These are phyloP conservation scores for Plantago coronopus DNA, from an alignment of 305 asterid genomes.

Conservation along the genomic window DNA sequence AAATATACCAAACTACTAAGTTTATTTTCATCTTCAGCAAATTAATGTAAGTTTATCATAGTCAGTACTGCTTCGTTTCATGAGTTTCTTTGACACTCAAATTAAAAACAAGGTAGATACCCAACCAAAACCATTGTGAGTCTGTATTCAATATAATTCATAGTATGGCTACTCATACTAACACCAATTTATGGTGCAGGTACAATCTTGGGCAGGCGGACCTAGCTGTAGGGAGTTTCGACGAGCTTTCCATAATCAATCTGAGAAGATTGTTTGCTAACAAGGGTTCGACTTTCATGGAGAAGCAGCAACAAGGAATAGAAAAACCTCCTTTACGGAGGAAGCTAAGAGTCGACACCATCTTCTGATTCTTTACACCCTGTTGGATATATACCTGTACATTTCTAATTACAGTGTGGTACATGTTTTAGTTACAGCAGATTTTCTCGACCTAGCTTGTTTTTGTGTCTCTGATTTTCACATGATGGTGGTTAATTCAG, in stretches of 20 bases:
- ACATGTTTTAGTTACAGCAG: no score
- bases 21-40: no score
- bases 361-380: slow-evolving; percentile 36
- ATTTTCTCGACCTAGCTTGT: no score
- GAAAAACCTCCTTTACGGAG: slow-evolving; percentile 69
- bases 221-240: slow-evolving; percentile 67
- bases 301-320: slow-evolving; percentile 64
- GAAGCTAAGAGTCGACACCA: slow-evolving; percentile 87
- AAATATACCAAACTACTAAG: no score
- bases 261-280: slow-evolving; percentile 82
- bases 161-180: neutral
- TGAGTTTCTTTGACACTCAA: no score
- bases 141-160: no score
- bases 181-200: slow-evolving; percentile 38
- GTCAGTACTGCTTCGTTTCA: no score
- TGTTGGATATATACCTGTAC: slow-evolving; percentile 21
- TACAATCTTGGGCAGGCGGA: slow-evolving; percentile 85
- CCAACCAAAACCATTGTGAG: no score
- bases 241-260: slow-evolving; percentile 85
- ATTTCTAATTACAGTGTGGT: slow-evolving; percentile 25
- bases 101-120: no score
- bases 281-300: slow-evolving; percentile 86
- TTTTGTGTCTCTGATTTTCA: no score
- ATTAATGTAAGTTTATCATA: no score
- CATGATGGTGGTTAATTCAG: no score